phyloP scores from a whole-genome alignment of 176 grass and related monocot species.

The Tillandsia fasciculata region DNA sequence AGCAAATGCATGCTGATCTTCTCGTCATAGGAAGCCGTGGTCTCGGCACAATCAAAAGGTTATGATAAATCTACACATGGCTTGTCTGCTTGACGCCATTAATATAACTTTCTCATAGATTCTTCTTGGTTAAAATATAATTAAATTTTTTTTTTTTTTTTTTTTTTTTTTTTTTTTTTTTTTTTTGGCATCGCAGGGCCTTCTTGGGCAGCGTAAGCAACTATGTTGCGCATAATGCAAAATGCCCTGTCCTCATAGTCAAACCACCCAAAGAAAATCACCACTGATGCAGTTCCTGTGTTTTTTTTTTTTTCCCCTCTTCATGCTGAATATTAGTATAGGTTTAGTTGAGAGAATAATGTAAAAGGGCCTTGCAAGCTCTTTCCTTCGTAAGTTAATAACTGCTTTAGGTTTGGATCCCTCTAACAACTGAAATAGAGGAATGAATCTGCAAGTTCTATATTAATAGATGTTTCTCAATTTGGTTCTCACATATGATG shows the following conservation, averaged over 20 bases:
- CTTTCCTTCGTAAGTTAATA: neutral
- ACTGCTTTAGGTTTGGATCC: neutral
- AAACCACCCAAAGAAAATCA: slow-evolving; percentile 28
- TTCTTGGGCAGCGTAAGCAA: slow-evolving; percentile 77
- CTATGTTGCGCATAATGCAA: slow-evolving; percentile 61
- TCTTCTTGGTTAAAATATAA: no score
- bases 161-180: neutral
- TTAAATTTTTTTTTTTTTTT: neutral
- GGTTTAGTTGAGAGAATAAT: neutral
- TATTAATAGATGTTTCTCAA: neutral
- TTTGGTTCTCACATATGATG: neutral
- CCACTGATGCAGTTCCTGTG: neutral
- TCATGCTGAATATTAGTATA: neutral
- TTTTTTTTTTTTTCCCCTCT: neutral
- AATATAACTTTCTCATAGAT: no score
- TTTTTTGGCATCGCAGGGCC: slow-evolving; percentile 25
- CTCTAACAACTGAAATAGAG: neutral
- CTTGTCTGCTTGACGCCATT: no score
- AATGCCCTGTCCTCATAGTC: slow-evolving; percentile 52
- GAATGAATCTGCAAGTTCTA: neutral
- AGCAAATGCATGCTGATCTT: slow-evolving; percentile 46
- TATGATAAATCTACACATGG: no score
- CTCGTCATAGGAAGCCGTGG: slow-evolving; percentile 68
- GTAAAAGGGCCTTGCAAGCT: neutral
- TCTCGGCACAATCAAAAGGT: slow-evolving; percentile 66